phyloP scores from a whole-genome alignment of 2,329 filamentous ascomycete genomes.

The Coccinonectria pachysandricola region DNA sequence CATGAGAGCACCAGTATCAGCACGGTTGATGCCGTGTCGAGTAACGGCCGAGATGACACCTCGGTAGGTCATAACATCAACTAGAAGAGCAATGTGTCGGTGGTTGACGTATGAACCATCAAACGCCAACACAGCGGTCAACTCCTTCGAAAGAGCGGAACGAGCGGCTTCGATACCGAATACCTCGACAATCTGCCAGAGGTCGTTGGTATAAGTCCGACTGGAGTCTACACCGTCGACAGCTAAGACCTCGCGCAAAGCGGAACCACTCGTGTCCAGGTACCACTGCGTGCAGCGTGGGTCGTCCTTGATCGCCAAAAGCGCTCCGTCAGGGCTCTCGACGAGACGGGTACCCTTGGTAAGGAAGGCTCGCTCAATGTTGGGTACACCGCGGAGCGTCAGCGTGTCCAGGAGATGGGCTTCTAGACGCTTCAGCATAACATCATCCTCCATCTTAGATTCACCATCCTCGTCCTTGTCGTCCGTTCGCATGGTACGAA shows the following conservation, averaged over 20 bases:
- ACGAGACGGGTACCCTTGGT: slow-evolving; percentile 66
- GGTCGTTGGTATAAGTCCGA: slow-evolving; percentile 87
- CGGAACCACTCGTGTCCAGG: slow-evolving; percentile 85
- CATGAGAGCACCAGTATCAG: slow-evolving; percentile 96
- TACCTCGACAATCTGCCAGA: slow-evolving; percentile 87
- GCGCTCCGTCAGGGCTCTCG: slow-evolving; percentile 57
- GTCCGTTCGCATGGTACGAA: slow-evolving; percentile 61
- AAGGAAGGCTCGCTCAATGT: slow-evolving; percentile 86
- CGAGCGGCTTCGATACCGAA: slow-evolving; percentile 95
- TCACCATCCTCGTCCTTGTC: slow-evolving; percentile 61
- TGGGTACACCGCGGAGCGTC: slow-evolving; percentile 80
- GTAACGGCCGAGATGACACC: slow-evolving; percentile 93
- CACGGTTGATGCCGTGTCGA: slow-evolving; percentile 95
- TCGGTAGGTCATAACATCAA: slow-evolving; percentile 96
- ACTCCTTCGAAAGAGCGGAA: slow-evolving; percentile 73
- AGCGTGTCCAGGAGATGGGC: slow-evolving; percentile 84
- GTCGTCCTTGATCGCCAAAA: slow-evolving; percentile 65
- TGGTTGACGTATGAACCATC: slow-evolving; percentile 99
- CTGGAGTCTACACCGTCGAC: slow-evolving; percentile 80
- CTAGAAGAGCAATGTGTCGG: slow-evolving; percentile 86
- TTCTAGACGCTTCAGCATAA: slow-evolving; percentile 85
- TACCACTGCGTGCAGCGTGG: slow-evolving; percentile 83
- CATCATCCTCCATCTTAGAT: slow-evolving; percentile 66
- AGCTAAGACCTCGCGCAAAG: slow-evolving; percentile 71
- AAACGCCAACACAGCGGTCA: slow-evolving; percentile 90